These are phyloP conservation scores for Fusarium equiseti DNA, from an alignment of 2,329 filamentous ascomycete genomes.

Conservation along the genomic window DNA sequence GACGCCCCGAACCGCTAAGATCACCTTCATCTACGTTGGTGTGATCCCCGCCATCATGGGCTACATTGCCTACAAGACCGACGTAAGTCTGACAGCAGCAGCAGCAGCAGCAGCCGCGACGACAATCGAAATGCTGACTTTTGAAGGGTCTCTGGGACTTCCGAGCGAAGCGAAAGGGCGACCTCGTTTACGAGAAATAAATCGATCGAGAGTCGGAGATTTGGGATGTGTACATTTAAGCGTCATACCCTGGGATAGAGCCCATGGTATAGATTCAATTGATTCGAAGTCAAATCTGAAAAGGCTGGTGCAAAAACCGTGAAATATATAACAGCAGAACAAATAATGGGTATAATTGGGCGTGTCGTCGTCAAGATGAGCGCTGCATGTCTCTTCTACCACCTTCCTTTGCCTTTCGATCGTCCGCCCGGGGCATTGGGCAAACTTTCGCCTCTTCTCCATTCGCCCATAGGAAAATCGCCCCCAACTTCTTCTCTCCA, in stretches of 20 bases:
- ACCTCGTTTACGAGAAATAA: conserved; percentile 84
- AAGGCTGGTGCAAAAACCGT: conserved; percentile 8
- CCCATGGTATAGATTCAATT: conserved; percentile 38
- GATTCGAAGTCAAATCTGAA: conserved; percentile 30
- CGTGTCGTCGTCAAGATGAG: conserved; percentile 25
- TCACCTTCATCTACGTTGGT: conserved; percentile 82
- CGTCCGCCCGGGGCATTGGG: conserved; percentile 62
- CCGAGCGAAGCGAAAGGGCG: conserved; percentile 88
- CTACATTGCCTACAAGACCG: conserved; percentile 81
- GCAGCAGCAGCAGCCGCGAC: neutral
- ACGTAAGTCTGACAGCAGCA: conserved; percentile 72
- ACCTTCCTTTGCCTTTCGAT: conserved; percentile 47
- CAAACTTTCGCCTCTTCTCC: conserved; percentile 73
- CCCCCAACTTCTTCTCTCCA: conserved; percentile 56
- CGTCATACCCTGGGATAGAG: conserved; percentile 48
- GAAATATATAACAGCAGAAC: conserved; percentile 15
- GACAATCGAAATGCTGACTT: conserved; percentile 38
- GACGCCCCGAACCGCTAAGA: conserved; percentile 83
- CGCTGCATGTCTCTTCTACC: conserved; percentile 38
- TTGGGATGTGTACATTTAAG: conserved; percentile 58
- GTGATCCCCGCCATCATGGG: conserved; percentile 78
- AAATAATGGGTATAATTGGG: conserved; percentile 48
- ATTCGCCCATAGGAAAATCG: conserved; percentile 67
- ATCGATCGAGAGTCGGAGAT: conserved; percentile 24
- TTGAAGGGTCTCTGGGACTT: conserved; percentile 85